Base-by-base conservation (phyloP, 2,329 filamentous ascomycete species). In the Fusarium concolor region DNA sequence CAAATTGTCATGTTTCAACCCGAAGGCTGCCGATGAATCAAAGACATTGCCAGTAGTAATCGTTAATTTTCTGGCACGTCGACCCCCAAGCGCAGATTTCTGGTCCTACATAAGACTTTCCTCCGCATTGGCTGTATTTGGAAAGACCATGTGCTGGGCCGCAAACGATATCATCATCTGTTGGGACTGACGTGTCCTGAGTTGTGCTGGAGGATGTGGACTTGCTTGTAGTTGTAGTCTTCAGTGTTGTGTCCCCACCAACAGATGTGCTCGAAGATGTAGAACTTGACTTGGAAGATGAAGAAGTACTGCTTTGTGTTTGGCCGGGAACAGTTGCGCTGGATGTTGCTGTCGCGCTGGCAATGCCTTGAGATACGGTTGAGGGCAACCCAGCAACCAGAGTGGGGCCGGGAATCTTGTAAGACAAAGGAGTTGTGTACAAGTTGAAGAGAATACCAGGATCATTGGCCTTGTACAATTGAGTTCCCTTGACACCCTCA, bases 391-490 rank as follows among this genome's bases (percentile, higher is more conserved):
- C 71, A 11, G 68, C 17, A 18, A 68, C 66, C 3, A 77, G 39
- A 17, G 71, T 71, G 44, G 76, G 74, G 0, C 75, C 74, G 1
- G 76, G 74, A 2, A 77, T 74, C 10, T 58, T 61, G 35, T 77
- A 77, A 1, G 67, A 71, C 4, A 68, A 38, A 4, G 71, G 61
- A 15, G 60, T 72, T 4, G 70, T 75, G 49, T 77, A 77, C 6
- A 76, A 72, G 63, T 78, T 77, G 69, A 79, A 78, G 15, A 74
- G 56, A 46, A 79, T 77, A 12, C 77, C 77, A 2, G 76, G 68
- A 28, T 79, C 74, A 35, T 71, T 64, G 26, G 70, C 38, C 22
- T 69, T 74, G 68, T 77, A 73, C 26, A 77, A 71, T 18, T 71
- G 59, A 6, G 75, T 76, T 22, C 71, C 77, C 26, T 77, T 70